Evolutionary conservation across 2,329 filamentous ascomycete genomes (phyloP), one percentile per base, ranked within the genome.

Genomic region (Didymella pinodella): DNA sequence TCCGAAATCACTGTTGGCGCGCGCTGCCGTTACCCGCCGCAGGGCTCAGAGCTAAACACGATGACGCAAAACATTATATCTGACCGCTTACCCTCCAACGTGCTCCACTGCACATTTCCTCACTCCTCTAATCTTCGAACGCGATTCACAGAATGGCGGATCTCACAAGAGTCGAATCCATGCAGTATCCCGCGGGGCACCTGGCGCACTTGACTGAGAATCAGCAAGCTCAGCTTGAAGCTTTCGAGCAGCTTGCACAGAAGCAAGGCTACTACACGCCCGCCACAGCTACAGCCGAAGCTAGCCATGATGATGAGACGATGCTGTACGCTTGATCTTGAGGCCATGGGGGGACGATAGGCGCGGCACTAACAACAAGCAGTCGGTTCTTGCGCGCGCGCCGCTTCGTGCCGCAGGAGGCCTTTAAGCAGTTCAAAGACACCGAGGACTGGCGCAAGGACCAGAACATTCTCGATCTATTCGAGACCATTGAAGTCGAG

Each of bases 301-400:
- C 79, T 16, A 90, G 87, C 65, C 89, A 92, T 76, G 89, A 92
- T 70, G 90, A 93, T 74, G 84, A 88, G 69, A 89, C 88, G 3
- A 78, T 93, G 59, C 81, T 93, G 86, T 90, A 81, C 64, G 86
- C 59, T 54, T 48, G 52, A 59, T 51, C 38, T 29, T 48, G 38
- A 45, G 25, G 38, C 45, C 43, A 49, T 43, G 32, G 34, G 31
- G 5, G 47, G 20, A 41, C 50, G 49, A 48, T 29, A 61, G 59
- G 63, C 65, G 62, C 68, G 62, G 63, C 63, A 65, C 65, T 73
- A 64, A 72, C 67, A 49, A 48, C 53, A 43, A 62, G 72, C 68
- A 95, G 92, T 62, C 92, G 93, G 60, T 97, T 90, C 77, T 83
- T 97, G 49, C 90, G 93, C 69, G 93, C 93, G 32, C 88, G 93